phyloP scores from a whole-genome alignment of 176 grass and related monocot genomes.

The Triticum monococcum region DNA sequence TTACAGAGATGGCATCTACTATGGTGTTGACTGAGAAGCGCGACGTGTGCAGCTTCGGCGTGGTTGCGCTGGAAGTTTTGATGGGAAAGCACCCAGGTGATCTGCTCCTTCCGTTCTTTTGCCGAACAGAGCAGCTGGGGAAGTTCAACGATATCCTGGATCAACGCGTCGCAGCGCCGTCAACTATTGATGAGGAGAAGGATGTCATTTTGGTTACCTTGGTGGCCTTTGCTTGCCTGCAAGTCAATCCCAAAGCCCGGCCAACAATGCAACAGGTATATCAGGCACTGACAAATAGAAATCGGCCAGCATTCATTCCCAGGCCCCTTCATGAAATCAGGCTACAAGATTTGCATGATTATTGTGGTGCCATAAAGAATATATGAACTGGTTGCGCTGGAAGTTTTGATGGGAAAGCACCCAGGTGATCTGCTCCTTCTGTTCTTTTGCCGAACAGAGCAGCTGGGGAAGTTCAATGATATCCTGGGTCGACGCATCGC shows the following conservation, averaged over 20 bases:
- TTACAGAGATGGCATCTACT: slow-evolving; percentile 1
- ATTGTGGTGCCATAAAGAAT: too few species aligned
- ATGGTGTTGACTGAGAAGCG: slow-evolving; percentile 41
- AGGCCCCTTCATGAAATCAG: too few species aligned
- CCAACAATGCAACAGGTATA: too few species aligned
- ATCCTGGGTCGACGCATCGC: background rate
- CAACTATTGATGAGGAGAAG: too few species aligned
- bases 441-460: slow-evolving; percentile 32
- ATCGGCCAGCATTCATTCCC: too few species aligned
- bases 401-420: slow-evolving; percentile 35
- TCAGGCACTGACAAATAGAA: too few species aligned
- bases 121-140: background rate
- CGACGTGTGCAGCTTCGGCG: slow-evolving; percentile 77
- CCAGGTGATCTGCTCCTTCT: slow-evolving; percentile 15
- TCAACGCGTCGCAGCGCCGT: background rate
- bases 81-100: slow-evolving; percentile 31
- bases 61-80: slow-evolving; percentile 35
- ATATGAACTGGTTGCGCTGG: background rate
- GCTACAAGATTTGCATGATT: too few species aligned
- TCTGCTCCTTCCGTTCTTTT: slow-evolving; percentile 30
- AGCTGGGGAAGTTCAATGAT: background rate
- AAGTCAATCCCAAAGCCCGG: too few species aligned
- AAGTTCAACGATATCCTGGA: slow-evolving; percentile 17
- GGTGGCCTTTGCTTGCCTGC: too few species aligned
- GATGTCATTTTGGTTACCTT: too few species aligned